Evolutionary conservation across 208 protist species (phyloP).

Genomic region (Crithidia bombi): DNA sequence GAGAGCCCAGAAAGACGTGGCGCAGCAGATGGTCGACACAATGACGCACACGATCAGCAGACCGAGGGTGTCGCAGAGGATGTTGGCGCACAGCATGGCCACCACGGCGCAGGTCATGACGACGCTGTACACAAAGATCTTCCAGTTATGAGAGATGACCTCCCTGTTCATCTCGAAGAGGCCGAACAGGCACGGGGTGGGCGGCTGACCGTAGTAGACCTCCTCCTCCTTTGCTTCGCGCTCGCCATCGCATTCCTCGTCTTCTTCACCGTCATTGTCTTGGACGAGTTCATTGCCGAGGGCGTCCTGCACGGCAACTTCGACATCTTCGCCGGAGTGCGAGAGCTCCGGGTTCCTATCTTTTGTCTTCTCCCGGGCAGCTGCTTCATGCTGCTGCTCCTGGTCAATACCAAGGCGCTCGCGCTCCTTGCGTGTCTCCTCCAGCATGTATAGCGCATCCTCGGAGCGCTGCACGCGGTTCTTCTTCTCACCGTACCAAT

Average conservation of each 20-base stretch:
- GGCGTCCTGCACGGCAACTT: conserved; percentile 11
- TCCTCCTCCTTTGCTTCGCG: too few relatives aligned
- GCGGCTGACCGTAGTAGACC: conserved; percentile 20
- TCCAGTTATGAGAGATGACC: conserved; percentile 50
- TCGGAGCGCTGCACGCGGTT: conserved; percentile 58
- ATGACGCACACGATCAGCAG: conserved; percentile 43
- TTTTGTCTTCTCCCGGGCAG: background rate
- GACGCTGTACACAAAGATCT: conserved; percentile 50
- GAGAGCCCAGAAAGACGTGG: conserved; percentile 57
- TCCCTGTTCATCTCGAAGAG: conserved; percentile 70
- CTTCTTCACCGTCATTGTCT: background rate
- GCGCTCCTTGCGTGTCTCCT: conserved; percentile 38
- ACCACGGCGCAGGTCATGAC: conserved; percentile 58
- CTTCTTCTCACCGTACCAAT: too few relatives aligned
- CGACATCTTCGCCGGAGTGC: conserved; percentile 7
- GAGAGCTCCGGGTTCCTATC: conserved; percentile 14
- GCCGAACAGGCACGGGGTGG: conserved; percentile 36
- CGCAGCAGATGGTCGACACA: conserved; percentile 47
- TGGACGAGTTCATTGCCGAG: conserved; percentile 10
- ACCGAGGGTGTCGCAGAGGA: conserved; percentile 41
- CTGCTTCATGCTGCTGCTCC: too few relatives aligned
- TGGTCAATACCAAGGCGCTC: conserved; percentile 26
- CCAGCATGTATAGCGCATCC: conserved; percentile 39
- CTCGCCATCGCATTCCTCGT: too few relatives aligned
- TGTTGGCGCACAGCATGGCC: conserved; percentile 44